A percentile compares a stretch with the other conserved stretches of the same genome.
These are phyloP conservation scores for Diaporthe eres DNA, from an alignment of 2,329 filamentous ascomycete species.

Conservation along the genomic window DNA sequence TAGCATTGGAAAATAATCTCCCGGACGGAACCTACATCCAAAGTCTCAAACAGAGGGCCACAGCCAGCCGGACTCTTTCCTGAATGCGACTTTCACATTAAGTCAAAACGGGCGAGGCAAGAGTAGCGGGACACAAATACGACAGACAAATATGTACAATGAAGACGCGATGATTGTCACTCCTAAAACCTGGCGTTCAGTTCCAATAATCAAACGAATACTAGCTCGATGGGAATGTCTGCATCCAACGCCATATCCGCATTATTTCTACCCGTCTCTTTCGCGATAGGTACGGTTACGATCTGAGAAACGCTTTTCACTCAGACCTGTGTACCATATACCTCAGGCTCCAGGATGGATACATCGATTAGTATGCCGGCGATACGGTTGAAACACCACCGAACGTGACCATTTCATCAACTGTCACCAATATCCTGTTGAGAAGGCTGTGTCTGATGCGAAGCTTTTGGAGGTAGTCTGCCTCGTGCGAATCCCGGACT, in stretches of 20 bases:
- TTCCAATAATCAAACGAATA: no score
- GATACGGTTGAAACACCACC: neutral
- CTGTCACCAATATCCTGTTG: neutral
- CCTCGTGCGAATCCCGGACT: neutral
- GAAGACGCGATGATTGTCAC: neutral
- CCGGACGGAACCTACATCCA: neutral
- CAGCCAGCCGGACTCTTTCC: neutral
- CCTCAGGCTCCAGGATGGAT: no score
- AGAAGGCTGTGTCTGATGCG: neutral
- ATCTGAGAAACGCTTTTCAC: neutral
- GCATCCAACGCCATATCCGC: no score
- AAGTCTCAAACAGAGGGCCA: neutral
- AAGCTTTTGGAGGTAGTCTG: neutral
- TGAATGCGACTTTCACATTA: slow-evolving; percentile 10
- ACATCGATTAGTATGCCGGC: no score
- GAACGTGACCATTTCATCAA: neutral
- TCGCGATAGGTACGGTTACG: neutral
- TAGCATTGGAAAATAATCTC: no score
- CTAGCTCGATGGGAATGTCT: no score
- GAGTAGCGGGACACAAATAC: neutral
- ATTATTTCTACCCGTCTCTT: no score
- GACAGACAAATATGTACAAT: neutral
- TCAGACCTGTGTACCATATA: no score
- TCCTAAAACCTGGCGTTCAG: neutral
- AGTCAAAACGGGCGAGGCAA: neutral